Percentiles rank a stretch among this genome's conserved stretches.
Evolutionary conservation across 345 rosid species (phyloP).

Genomic region (Syzygium jambos): DNA sequence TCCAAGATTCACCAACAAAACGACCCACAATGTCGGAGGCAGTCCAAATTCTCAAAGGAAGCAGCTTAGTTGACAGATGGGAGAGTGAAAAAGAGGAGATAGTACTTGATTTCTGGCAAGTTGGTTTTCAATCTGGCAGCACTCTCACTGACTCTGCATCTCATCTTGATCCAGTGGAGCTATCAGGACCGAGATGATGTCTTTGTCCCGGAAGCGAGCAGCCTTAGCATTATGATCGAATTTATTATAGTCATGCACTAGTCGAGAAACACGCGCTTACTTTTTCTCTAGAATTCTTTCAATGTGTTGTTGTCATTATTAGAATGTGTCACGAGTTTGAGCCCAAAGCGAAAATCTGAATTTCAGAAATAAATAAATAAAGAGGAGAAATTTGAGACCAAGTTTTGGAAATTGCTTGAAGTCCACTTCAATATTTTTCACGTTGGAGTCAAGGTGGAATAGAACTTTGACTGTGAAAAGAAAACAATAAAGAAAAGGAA

Average conservation of each 20-base stretch:
- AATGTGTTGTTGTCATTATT: not conserved
- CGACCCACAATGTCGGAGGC: not conserved
- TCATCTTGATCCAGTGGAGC: not conserved
- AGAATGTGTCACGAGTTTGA: no score
- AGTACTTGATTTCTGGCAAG: not conserved
- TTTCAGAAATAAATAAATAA: no score
- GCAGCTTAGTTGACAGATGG: not conserved
- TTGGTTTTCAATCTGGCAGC: not conserved
- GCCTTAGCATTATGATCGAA: not conserved
- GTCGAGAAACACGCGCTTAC: not conserved
- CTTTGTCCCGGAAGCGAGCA: not conserved
- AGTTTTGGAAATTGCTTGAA: no score
- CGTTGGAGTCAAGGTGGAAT: no score
- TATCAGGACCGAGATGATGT: conserved; percentile 1
- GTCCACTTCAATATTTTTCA: no score
- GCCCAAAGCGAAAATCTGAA: no score
- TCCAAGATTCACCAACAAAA: not conserved
- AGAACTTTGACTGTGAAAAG: no score
- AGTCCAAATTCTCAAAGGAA: not conserved
- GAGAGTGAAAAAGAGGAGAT: not conserved
- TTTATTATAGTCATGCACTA: not conserved
- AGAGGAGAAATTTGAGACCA: no score
- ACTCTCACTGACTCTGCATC: not conserved
- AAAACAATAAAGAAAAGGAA: no score
- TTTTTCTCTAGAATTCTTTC: no score